A percentile compares a stretch with the other conserved stretches of the same genome.
Conservation (phyloP, 2,329 filamentous ascomycete genomes). For the Hirsutella rhossiliensis region DNA sequence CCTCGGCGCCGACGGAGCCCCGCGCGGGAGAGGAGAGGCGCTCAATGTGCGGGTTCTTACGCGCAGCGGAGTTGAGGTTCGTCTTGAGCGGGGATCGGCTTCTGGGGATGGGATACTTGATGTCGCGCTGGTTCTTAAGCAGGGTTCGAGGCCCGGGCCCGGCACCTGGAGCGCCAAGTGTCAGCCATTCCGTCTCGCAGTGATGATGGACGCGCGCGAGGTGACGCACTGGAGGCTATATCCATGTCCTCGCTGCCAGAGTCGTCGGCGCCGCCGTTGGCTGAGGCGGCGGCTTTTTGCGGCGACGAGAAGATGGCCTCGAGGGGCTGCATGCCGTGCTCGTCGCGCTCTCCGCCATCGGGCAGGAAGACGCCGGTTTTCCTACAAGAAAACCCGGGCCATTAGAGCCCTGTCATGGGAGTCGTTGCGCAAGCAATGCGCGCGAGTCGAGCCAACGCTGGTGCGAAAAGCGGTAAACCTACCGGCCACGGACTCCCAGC, state of each 20-base stretch:
- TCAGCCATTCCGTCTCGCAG: not conserved
- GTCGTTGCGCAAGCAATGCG: no score
- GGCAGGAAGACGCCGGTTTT: constrained; percentile 80
- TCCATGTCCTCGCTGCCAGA: constrained; percentile 39
- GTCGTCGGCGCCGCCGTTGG: constrained; percentile 14
- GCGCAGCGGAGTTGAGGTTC: constrained; percentile 45
- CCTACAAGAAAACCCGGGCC: constrained; percentile 29
- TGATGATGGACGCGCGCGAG: not conserved
- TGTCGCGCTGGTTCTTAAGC: constrained; percentile 37
- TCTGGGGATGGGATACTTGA: constrained; percentile 33
- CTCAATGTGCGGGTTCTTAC: constrained; percentile 45
- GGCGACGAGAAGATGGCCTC: constrained; percentile 86
- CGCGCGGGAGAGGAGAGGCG: constrained; percentile 38
- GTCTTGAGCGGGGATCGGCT: constrained; percentile 53
- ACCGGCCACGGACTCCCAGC: constrained; percentile 26
- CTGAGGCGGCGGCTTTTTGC: constrained; percentile 32
- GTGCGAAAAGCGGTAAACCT: constrained; percentile 7
- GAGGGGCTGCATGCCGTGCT: constrained; percentile 82
- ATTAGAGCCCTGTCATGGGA: not conserved
- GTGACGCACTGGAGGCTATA: constrained; percentile 32
- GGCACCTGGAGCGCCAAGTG: constrained; percentile 23
- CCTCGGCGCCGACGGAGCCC: constrained; percentile 17
- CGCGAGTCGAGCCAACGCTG: no score
- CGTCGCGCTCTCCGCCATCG: constrained; percentile 72
- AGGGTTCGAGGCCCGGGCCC: constrained; percentile 42